Evolutionary conservation across 257 asterid genomes (phyloP), one percentile per base, ranked within the genome.

Genomic region (Thymus mandschuricus): DNA sequence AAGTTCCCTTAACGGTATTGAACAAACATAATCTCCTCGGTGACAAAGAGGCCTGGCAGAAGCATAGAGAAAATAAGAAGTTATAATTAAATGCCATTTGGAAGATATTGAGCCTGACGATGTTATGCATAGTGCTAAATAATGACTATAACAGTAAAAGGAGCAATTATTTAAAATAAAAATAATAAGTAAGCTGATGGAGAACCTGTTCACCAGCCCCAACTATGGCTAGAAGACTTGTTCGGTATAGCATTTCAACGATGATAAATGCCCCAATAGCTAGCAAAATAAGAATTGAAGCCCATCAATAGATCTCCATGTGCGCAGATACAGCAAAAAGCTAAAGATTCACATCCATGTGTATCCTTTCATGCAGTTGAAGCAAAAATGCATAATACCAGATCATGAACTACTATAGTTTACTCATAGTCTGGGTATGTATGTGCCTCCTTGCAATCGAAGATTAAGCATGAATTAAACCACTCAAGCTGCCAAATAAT

Each of bases 181-280:
- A 41, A 40, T 1, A 7, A n/a, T 5, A 50, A 43, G 49, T 21
- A 64, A 64, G 61, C 43, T 43, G 67, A 68, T 54, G 5, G 33
- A 62, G 60, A 72, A 92, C 97, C 97, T 93, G 98, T 79, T 93
- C 96, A 68, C 97, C 98, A 70, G 97, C 98, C 64, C 98, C 98
- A 75, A 93, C 97, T 66, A 89, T 80, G 63, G 96, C 96, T 15
- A 93, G 94, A 71, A 93, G 92, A 76, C 86, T 89, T 65, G 98
- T 76, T 80, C 83, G 83, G 83, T 87, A 91, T 51, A 89, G 84
- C 98, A 93, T 93, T 84, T 93, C 97, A 69, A 87, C 92, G 58
- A 93, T 81, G 60, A 67, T 77, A 77, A 91, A 93, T 56, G 94
- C 98, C 74, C 98, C 97, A 79, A 85, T 67, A 80, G 80, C 98